Evolutionary conservation across 176 grass and related monocot genomes (phyloP).

Genomic region (bread wheat (Triticum aestivum)): IWGSC_CS_RefSeq_v2.1 NC_057795.1:683233481-683233980

Average conservation of each 20-base stretch:
- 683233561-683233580: not conserved
- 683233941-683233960: conserved; percentile 22
- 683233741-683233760: conserved; percentile 33
- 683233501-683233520: not conserved
- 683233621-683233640: conserved; percentile 15
- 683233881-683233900: conserved; percentile 40
- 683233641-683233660: not conserved
- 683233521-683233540: not conserved
- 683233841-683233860: not conserved
- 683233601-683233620: not conserved
- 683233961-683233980: conserved; percentile 44
- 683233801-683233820: conserved; percentile 30
- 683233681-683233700: conserved; percentile 24
- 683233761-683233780: conserved; percentile 23
- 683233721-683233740: conserved; percentile 20
- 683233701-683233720: conserved; percentile 28
- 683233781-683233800: conserved; percentile 5
- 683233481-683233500: not conserved
- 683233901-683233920: conserved; percentile 45
- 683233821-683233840: conserved; percentile 16
- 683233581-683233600: not conserved
- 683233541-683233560: not conserved
- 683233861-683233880: not conserved
- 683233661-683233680: conserved; percentile 13
- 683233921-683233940: conserved; percentile 65